Conservation (phyloP, 2,329 filamentous ascomycete species). For the Neurospora crassa region DNA sequence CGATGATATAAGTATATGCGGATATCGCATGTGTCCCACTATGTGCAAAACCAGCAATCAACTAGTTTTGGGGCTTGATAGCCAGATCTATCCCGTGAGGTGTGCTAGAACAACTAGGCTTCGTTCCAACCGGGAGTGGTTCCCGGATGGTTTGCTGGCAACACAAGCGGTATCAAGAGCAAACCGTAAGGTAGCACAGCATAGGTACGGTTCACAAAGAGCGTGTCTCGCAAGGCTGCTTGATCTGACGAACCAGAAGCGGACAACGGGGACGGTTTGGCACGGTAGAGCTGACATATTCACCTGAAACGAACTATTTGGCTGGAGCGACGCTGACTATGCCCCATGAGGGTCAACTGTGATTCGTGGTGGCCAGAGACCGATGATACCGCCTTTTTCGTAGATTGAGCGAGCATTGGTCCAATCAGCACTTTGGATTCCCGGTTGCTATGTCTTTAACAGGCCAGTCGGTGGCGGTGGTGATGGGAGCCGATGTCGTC, state of each 20-base stretch:
- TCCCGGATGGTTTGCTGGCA: neutral
- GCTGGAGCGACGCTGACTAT: neutral
- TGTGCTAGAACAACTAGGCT: neutral
- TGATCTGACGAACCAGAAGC: neutral
- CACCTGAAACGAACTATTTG: neutral
- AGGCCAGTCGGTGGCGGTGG: neutral
- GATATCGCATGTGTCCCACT: neutral
- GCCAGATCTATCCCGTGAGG: neutral
- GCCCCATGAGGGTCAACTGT: neutral
- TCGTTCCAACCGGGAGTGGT: neutral
- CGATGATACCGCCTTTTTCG: neutral
- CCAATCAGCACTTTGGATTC: neutral
- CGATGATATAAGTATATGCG: neutral
- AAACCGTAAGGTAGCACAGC: neutral
- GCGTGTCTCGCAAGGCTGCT: neutral
- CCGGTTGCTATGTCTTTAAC: neutral
- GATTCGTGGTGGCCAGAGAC: neutral
- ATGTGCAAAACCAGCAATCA: neutral
- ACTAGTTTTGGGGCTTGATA: neutral
- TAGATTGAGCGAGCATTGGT: neutral
- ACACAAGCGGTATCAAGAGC: neutral
- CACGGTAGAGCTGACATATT: neutral
- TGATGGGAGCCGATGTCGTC: neutral
- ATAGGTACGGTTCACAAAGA: neutral
- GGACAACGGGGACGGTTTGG: neutral